These are phyloP conservation scores for Pleurotus eryngii DNA, from an alignment of 768 basidiomycete species.

Conservation along the genomic window DNA sequence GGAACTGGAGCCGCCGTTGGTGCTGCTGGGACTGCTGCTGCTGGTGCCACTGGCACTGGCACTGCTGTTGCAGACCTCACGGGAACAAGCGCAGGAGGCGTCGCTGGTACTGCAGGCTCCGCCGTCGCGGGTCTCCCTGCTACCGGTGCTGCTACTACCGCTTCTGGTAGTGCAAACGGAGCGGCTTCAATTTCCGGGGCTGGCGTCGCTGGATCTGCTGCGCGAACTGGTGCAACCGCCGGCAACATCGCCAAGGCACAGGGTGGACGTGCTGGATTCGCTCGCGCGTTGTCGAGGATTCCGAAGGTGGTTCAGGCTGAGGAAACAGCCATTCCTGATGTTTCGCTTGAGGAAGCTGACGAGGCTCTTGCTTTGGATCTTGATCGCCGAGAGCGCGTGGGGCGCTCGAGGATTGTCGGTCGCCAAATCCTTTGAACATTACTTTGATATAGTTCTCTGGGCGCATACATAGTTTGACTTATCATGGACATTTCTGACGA, in stretches of 20 bases:
- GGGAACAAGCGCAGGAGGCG: neutral
- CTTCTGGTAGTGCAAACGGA: neutral
- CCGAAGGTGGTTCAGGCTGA: neutral
- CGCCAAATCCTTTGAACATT: neutral
- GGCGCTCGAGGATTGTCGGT: neutral
- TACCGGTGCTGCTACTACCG: too few species aligned
- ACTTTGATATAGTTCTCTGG: too few species aligned
- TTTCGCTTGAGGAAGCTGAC: constrained; percentile 4
- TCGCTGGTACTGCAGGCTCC: neutral
- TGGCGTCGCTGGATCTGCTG: neutral
- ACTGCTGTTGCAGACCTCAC: neutral
- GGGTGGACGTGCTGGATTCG: neutral
- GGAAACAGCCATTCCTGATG: neutral
- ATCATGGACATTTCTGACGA: too few species aligned
- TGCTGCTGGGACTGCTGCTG: neutral
- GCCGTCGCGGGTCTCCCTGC: neutral
- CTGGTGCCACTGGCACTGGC: neutral
- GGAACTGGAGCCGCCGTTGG: neutral
- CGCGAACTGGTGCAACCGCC: neutral
- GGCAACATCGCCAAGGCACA: neutral
- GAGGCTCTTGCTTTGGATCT: constrained; percentile 1
- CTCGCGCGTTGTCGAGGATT: neutral
- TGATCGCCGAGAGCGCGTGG: neutral
- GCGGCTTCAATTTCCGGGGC: neutral
- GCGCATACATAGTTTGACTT: too few species aligned